Evolutionary conservation across 2,329 filamentous ascomycete genomes (phyloP), one percentile per base, ranked within the genome.

Genomic region (Exophiala alcalophila): DNA sequence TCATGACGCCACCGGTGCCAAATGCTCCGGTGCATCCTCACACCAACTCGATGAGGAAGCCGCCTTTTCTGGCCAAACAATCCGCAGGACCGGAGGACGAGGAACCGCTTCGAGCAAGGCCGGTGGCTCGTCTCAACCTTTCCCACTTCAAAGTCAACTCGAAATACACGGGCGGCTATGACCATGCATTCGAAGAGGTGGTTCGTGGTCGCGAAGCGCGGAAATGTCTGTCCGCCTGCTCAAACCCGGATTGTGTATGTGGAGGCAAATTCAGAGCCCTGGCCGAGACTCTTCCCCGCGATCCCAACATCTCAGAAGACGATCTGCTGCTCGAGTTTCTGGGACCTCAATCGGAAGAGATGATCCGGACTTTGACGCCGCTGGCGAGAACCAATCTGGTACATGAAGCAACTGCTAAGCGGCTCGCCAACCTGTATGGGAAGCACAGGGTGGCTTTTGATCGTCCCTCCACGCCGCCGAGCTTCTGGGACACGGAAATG

Each of bases 401-500:
- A 62, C 56, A 88, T n/a, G 77, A 89, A 58, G 90, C 90, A 9
- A 83, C 83, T 59, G 83, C 81, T 0, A 77, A 80, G 59, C 72
- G 82, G 34, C 69, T 94, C 50, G 84, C 90, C 1, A 82, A 90
- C 58, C 76, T 78, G 49, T 80, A 79, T 61, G 89, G 89, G 4
- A 87, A 76, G 60, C 90, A 96, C 64, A 76, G 84, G 42, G 78
- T 91, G 55, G 74, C 80, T 19, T 89, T 84, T 63, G 77, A 82
- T 47, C 77, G 88, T 36, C 74, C 78, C 50, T 72, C 69, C 30
- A 87, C 84, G 7, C 90, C 92, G 9, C 87, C 88, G 2, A 90
- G 89, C 0, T 97, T 87, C 61, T 98, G 92, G 92, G 76, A 86
- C 40, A 77, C 84, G 2, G 91, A 94, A 55, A 94, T 98, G 61